Evolutionary conservation across 192 early-diverging fungal species (phyloP).

Genomic region (Rhizophagus prolifer): DNA sequence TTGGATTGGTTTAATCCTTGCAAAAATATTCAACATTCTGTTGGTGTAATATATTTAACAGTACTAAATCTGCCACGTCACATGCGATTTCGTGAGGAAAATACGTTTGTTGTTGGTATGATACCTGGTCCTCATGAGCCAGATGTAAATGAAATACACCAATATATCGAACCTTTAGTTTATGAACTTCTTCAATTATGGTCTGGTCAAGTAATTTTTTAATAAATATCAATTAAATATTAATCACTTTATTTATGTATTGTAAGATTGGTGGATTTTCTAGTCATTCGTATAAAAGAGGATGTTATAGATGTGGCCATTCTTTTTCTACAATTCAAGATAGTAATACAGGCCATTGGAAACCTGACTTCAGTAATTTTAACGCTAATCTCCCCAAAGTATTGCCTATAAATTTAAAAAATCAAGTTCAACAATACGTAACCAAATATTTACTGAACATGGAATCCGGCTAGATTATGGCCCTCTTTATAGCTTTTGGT

Average conservation of each 20-base stretch:
- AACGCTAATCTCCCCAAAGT: background rate
- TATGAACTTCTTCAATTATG: conserved; percentile 13
- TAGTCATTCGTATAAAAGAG: background rate
- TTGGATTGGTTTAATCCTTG: conserved; percentile 6
- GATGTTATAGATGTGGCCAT: background rate
- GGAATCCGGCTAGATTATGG: background rate
- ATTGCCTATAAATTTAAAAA: background rate
- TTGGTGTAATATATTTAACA: conserved; percentile 4
- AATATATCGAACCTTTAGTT: conserved; percentile 13
- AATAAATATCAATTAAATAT: too few species aligned
- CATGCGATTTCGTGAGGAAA: background rate
- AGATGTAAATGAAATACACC: background rate
- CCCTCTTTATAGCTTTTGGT: background rate
- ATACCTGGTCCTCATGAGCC: background rate
- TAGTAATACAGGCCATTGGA: background rate
- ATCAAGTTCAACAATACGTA: background rate
- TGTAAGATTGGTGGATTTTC: background rate
- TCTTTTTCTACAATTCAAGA: background rate
- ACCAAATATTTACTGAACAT: background rate
- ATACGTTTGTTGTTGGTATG: background rate
- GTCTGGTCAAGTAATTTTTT: conserved; percentile 1
- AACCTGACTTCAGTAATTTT: background rate
- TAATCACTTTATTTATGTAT: too few species aligned
- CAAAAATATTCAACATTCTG: background rate
- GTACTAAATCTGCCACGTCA: background rate